A percentile compares a stretch with the other conserved stretches of the same genome.
Conservation (phyloP, 2,329 filamentous ascomycete genomes). For the Fusarium redolens region DNA sequence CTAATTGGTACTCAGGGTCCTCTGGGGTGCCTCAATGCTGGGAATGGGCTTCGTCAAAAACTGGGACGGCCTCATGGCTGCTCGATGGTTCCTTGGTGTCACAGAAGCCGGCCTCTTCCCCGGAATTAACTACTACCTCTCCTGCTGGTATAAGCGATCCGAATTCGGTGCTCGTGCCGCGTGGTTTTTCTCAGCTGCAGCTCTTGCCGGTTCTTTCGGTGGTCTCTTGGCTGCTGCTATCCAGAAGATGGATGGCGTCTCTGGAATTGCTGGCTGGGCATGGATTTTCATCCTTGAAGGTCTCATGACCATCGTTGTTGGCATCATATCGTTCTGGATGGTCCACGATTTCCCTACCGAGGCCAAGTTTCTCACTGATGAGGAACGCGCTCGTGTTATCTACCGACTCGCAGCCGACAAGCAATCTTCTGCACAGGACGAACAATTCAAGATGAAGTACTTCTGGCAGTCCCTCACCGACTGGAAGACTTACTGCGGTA, state of each 20-base stretch:
- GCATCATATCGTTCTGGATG: constrained; percentile 77
- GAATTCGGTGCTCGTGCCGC: constrained; percentile 85
- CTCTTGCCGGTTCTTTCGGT: constrained; percentile 81
- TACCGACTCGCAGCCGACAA: constrained; percentile 76
- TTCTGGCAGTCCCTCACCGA: constrained; percentile 79
- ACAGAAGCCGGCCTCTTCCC: constrained; percentile 82
- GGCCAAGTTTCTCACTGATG: constrained; percentile 76
- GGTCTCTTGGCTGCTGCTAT: constrained; percentile 80
- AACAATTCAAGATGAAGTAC: constrained; percentile 78
- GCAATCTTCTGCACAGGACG: constrained; percentile 79
- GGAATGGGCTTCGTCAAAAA: constrained; percentile 75
- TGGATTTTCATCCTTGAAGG: constrained; percentile 80
- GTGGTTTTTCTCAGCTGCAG: constrained; percentile 86
- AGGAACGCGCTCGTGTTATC: constrained; percentile 78
- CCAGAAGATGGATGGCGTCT: constrained; percentile 74
- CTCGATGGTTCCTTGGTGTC: constrained; percentile 77
- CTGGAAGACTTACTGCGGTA: constrained; percentile 85
- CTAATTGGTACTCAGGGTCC: constrained; percentile 56
- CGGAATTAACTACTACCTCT: constrained; percentile 82
- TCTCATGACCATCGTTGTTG: constrained; percentile 75
- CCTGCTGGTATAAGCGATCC: constrained; percentile 83
- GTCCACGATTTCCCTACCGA: constrained; percentile 86
- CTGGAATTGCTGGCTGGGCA: constrained; percentile 66
- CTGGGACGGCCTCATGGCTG: constrained; percentile 73
- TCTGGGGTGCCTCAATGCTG: constrained; percentile 77